These are phyloP conservation scores for Rhizophora apiculata DNA, from an alignment of 345 rosid genomes.

Conservation along the genomic window DNA sequence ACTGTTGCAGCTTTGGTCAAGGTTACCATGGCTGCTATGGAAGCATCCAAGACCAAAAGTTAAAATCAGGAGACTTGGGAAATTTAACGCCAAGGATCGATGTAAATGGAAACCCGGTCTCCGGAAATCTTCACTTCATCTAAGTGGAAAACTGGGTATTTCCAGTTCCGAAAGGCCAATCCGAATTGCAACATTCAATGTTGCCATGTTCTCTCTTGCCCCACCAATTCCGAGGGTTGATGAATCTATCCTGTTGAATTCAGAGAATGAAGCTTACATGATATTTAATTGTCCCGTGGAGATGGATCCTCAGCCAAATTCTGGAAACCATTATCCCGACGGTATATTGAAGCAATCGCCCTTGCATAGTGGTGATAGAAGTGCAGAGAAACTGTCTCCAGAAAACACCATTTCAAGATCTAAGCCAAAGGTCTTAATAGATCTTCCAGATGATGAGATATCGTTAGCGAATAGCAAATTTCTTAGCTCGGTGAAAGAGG, in stretches of 20 bases:
- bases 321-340: slow-evolving; percentile 39
- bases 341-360: slow-evolving; percentile 91
- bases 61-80: slow-evolving; percentile 54
- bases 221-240: slow-evolving; percentile 59
- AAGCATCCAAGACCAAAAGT: slow-evolving; percentile 59
- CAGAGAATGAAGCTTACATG: slow-evolving; percentile 23
- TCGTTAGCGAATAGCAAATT: slow-evolving; percentile 62
- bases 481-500: slow-evolving; percentile 41
- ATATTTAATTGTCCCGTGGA: slow-evolving; percentile 26
- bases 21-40: slow-evolving; percentile 57
- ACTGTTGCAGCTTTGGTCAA: slow-evolving; percentile 45
- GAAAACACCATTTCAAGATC: slow-evolving; percentile 34
- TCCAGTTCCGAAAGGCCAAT: slow-evolving; percentile 43
- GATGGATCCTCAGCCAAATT: slow-evolving; percentile 15
- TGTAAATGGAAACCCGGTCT: slow-evolving; percentile 22
- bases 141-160: slow-evolving; percentile 18
- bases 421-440: slow-evolving; percentile 70
- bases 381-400: slow-evolving; percentile 26
- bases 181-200: slow-evolving; percentile 82
- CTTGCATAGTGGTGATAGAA: slow-evolving; percentile 28
- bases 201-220: slow-evolving; percentile 94
- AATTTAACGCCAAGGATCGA: slow-evolving; percentile 37
- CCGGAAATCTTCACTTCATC: slow-evolving; percentile 26
- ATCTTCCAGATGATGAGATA: slow-evolving; percentile 92
- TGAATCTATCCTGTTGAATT: slow-evolving; percentile 27